These are phyloP conservation scores for Bipolaris cookei DNA, from an alignment of 2,329 filamentous ascomycete genomes.

Conservation along the genomic window DNA sequence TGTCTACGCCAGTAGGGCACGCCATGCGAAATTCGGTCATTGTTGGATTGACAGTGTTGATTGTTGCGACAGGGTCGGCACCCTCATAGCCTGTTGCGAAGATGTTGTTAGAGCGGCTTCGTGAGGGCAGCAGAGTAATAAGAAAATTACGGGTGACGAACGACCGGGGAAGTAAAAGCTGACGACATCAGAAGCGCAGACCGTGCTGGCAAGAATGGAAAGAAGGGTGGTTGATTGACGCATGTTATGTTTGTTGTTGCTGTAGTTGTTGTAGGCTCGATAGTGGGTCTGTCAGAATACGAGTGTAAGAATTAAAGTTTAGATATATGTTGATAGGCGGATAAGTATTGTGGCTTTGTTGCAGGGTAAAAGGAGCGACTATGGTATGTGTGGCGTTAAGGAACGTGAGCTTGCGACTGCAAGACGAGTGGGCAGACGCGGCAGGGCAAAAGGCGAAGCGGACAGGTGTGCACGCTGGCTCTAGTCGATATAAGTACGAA, in stretches of 20 bases:
- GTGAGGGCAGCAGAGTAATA: neutral
- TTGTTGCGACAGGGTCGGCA: constrained; percentile 30
- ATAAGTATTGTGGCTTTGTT: neutral
- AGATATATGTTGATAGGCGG: neutral
- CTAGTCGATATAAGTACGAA: constrained; percentile 6
- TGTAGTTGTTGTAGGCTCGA: neutral
- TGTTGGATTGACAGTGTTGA: constrained; percentile 27
- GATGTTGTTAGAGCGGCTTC: constrained; percentile 1
- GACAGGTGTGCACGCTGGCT: neutral
- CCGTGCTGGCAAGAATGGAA: constrained; percentile 26
- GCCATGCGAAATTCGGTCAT: constrained; percentile 33
- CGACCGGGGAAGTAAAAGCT: constrained; percentile 34
- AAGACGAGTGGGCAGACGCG: constrained; percentile 6
- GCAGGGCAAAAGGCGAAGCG: constrained; percentile 4
- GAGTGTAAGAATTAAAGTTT: constrained; percentile 9
- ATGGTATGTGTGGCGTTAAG: constrained; percentile 3
- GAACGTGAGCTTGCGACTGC: constrained; percentile 10
- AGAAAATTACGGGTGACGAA: constrained; percentile 9
- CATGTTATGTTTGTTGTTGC: constrained; percentile 14
- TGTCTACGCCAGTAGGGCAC: constrained; percentile 29
- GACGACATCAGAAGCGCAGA: constrained; percentile 25
- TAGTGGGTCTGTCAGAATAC: constrained; percentile 4
- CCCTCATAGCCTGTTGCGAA: constrained; percentile 24
- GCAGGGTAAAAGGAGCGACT: constrained; percentile 7
- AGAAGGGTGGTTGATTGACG: constrained; percentile 29